Evolutionary conservation across 2,329 filamentous ascomycete species (phyloP).

Genomic region (Escovopsis weberi): DNA sequence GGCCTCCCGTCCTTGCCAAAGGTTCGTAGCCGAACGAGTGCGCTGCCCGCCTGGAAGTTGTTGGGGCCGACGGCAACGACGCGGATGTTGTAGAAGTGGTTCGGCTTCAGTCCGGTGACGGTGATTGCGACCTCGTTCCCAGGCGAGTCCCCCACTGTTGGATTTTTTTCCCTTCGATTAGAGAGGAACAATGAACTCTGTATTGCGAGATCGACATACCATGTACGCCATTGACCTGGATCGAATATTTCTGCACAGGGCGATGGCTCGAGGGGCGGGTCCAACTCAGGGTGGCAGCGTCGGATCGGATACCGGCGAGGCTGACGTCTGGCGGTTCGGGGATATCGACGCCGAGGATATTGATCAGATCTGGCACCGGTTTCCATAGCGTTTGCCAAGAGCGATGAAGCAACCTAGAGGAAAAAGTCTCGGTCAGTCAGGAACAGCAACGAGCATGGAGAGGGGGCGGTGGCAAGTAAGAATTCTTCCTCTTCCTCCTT

Average conservation of each 20-base stretch:
- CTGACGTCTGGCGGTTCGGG: constrained; percentile 81
- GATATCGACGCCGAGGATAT: constrained; percentile 85
- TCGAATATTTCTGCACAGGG: constrained; percentile 71
- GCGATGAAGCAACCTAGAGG: constrained; percentile 61
- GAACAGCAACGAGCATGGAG: neutral
- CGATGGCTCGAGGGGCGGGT: constrained; percentile 52
- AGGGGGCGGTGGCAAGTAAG: neutral
- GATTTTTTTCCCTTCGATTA: neutral
- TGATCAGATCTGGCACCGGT: constrained; percentile 79
- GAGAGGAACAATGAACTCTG: no score
- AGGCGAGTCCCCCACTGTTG: constrained; percentile 64
- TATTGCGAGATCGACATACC: constrained; percentile 37
- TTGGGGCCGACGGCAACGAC: constrained; percentile 83
- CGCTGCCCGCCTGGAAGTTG: constrained; percentile 84
- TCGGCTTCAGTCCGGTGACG: constrained; percentile 73
- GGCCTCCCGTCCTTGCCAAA: constrained; percentile 49
- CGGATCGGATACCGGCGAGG: constrained; percentile 73
- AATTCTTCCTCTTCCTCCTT: neutral
- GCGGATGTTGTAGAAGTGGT: constrained; percentile 83
- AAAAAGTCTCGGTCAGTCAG: constrained; percentile 3
- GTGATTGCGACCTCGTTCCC: constrained; percentile 49
- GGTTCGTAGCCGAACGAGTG: constrained; percentile 72
- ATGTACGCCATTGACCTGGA: constrained; percentile 87
- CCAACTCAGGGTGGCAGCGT: constrained; percentile 86
- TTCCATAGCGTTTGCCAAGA: constrained; percentile 82